Evolutionary conservation across 148 eudicot species (phyloP).

Genomic region (Spergularia marina): DNA sequence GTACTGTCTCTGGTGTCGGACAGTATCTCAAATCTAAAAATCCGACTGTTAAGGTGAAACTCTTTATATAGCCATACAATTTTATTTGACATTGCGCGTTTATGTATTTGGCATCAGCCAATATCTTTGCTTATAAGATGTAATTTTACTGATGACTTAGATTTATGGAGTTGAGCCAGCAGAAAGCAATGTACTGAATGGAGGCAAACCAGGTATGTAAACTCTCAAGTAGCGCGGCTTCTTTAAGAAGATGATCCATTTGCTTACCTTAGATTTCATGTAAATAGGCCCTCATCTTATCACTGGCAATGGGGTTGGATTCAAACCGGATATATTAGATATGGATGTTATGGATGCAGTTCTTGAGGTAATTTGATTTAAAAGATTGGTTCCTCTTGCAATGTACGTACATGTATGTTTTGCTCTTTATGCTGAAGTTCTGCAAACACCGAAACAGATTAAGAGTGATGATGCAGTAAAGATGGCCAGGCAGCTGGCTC

Average conservation of each 20-base stretch:
- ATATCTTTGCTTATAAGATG: neutral
- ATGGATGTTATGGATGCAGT: conserved; percentile 97
- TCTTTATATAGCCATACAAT: neutral
- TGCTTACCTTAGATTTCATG: neutral
- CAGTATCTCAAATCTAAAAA: conserved; percentile 85
- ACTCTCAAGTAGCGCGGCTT: neutral
- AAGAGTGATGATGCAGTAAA: conserved; percentile 86
- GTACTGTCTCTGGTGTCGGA: conserved; percentile 95
- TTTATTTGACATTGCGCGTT: too few relatives aligned
- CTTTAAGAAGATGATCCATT: neutral
- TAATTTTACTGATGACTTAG: conserved; percentile 29
- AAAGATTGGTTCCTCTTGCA: neutral
- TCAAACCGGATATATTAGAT: conserved; percentile 90
- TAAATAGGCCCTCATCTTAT: conserved; percentile 84
- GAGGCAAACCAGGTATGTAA: conserved; percentile 87
- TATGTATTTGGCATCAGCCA: neutral
- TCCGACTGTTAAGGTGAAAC: conserved; percentile 75
- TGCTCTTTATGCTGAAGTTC: neutral
- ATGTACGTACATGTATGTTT: conserved; percentile 8
- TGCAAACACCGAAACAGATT: conserved; percentile 39
- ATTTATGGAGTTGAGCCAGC: conserved; percentile 92
- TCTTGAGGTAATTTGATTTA: conserved; percentile 51
- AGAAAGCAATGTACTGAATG: conserved; percentile 89
- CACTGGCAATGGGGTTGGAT: conserved; percentile 95
- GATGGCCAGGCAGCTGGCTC: conserved; percentile 87